phyloP scores from a whole-genome alignment of 2,329 filamentous ascomycete species.

The Penicillium fuscoglaucum region DNA sequence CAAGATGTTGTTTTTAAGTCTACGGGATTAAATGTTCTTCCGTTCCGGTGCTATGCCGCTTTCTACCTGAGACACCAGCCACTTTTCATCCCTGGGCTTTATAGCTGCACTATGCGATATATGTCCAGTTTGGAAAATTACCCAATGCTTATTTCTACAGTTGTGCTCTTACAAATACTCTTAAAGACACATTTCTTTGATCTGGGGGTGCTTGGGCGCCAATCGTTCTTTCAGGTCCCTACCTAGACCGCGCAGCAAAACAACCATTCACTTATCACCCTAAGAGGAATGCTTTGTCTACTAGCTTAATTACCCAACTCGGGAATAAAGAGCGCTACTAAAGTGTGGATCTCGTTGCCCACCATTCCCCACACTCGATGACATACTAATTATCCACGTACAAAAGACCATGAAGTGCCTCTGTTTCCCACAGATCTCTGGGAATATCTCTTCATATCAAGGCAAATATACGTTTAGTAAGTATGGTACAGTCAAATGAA shows the following conservation, averaged over 20 bases:
- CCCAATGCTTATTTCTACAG: too few species aligned
- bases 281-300: not conserved
- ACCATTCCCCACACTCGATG: not conserved
- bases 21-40: not conserved
- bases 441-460: not conserved
- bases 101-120: not conserved
- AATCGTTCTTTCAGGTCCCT: not conserved
- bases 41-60: not conserved
- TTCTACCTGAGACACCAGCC: not conserved
- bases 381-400: not conserved
- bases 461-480: not conserved
- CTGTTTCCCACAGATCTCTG: not conserved
- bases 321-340: not conserved
- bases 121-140: not conserved
- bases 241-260: not conserved
- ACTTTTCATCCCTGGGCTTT: not conserved
- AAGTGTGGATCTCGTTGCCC: not conserved
- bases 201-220: not conserved
- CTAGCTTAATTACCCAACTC: slow-evolving; percentile 1
- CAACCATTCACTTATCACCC: not conserved
- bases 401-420: not conserved
- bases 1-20: not conserved
- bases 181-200: not conserved
- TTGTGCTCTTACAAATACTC: not conserved
- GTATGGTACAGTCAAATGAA: slow-evolving; percentile 28